phyloP scores from a whole-genome alignment of 139 green algal genomes.

The Chlamydomonas eustigma region DNA sequence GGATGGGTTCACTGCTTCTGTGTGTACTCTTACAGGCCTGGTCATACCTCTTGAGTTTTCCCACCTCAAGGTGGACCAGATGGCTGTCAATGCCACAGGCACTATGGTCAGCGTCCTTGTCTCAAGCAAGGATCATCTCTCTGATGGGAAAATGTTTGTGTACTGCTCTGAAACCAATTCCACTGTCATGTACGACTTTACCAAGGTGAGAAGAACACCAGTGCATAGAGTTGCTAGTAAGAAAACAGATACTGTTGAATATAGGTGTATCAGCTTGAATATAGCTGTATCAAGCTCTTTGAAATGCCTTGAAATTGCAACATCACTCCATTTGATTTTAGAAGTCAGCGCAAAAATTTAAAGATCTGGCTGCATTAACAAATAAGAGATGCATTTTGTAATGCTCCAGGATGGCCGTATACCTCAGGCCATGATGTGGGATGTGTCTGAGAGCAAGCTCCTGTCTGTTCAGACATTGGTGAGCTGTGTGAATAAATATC shows the following conservation, averaged over 20 bases:
- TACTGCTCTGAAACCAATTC: slow-evolving; percentile 37
- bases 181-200: slow-evolving; percentile 33
- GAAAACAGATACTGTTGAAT: no score
- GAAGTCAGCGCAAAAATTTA: no score
- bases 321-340: no score
- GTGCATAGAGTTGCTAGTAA: no score
- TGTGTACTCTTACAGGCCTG: slow-evolving; percentile 26
- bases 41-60: slow-evolving; percentile 20
- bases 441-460: slow-evolving; percentile 49
- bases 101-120: slow-evolving; percentile 43
- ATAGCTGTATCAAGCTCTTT: no score
- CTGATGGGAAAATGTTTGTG: slow-evolving; percentile 38
- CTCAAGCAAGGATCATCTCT: slow-evolving; percentile 18
- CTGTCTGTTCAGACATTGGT: slow-evolving; percentile 48
- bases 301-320: no score
- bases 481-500: no score
- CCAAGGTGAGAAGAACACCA: no score
- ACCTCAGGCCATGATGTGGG: slow-evolving; percentile 44
- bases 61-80: slow-evolving; percentile 22
- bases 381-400: slow-evolving; percentile 11
- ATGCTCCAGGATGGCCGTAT: slow-evolving; percentile 21
- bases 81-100: slow-evolving; percentile 56
- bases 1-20: no score
- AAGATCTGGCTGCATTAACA: no score
- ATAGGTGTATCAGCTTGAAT: no score